Base-by-base conservation (phyloP, 2,329 filamentous ascomycete species). In the Pseudocercospora musae region DNA sequence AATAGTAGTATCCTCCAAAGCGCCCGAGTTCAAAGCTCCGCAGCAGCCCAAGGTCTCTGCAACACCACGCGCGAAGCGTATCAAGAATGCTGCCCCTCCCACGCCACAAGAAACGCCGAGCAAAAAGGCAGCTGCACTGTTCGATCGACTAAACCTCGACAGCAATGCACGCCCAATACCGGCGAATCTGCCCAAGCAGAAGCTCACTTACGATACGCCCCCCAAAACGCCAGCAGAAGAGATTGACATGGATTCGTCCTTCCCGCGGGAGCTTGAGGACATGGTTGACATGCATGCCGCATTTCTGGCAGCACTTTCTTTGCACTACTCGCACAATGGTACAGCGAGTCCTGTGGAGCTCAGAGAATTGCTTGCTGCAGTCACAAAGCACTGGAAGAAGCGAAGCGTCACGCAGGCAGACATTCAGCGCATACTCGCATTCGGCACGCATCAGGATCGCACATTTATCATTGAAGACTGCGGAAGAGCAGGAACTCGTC, bases 321-420 rank as follows among this genome's bases (percentile, higher is more conserved):
- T 83, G 27, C 79, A 82, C 66, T 81, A 79, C 65, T 78, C 81
- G 20, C 81, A 83, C 68, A 80, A 82, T 61, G 79, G 78, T 52
- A 77, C 76, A 11, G 74, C 78, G 5, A 73, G 77, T 15, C 75
- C 80, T n/a, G 75, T 78, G 58, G 74, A 81, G 61, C 69, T 81
- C 21, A 67, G 72, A 23, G 69, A 72, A 21, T 66, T 83, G 29
- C 73, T 77, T 21, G 72, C 75, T 23, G 74, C 76, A 7, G 72
- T 80, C 49, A 77, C 80, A 6, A 72, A 77, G 31, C 75, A 76
- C 50, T 82, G 80, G 77, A 77, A 77, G 59, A 78, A 78, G 61
- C 77, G 81, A 8, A 75, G 74, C 59, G 80, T 82, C 42, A 78
- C 74, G 0, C 65, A 79, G 18, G 73, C 78, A 46, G 81, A 83